Conservation (phyloP, 2,329 filamentous ascomycete species). For the Phyllosticta citribraziliensis region DNA sequence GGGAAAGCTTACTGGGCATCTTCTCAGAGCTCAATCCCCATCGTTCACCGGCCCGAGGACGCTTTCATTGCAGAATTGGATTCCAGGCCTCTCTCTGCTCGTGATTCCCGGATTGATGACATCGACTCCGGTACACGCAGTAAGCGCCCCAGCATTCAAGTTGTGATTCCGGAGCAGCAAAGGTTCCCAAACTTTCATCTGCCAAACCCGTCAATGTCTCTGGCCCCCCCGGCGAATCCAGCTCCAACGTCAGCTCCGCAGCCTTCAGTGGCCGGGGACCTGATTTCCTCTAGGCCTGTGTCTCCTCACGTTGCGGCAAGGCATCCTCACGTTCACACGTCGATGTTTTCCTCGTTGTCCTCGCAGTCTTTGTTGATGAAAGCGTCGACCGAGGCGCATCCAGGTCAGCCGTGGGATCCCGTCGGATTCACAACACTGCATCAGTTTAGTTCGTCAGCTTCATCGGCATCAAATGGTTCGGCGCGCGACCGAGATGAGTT, state of each 20-base stretch:
- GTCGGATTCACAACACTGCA: neutral
- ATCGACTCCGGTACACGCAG: neutral
- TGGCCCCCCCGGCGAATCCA: neutral
- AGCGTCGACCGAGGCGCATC: neutral
- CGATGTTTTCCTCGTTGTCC: neutral
- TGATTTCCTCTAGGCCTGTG: neutral
- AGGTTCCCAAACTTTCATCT: neutral
- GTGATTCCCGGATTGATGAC: neutral
- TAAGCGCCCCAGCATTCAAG: conserved; percentile 23
- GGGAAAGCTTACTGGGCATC: conserved; percentile 33
- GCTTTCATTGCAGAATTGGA: conserved; percentile 9
- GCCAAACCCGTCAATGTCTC: neutral
- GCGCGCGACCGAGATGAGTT: conserved; percentile 19
- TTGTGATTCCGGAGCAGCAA: conserved; percentile 22
- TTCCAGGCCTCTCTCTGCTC: conserved; percentile 11
- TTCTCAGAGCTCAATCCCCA: neutral
- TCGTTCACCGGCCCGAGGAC: conserved; percentile 7
- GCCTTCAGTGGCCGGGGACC: neutral
- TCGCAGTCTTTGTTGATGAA: neutral
- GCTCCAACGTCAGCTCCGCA: neutral
- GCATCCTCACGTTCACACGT: neutral
- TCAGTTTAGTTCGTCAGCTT: conserved; percentile 14
- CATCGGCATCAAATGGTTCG: conserved; percentile 28
- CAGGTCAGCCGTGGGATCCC: neutral
- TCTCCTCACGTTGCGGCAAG: neutral